Evolutionary conservation across 371 early-diverging fungal species (phyloP).

Genomic region (Thermomucor indicae-seudaticae): DNA sequence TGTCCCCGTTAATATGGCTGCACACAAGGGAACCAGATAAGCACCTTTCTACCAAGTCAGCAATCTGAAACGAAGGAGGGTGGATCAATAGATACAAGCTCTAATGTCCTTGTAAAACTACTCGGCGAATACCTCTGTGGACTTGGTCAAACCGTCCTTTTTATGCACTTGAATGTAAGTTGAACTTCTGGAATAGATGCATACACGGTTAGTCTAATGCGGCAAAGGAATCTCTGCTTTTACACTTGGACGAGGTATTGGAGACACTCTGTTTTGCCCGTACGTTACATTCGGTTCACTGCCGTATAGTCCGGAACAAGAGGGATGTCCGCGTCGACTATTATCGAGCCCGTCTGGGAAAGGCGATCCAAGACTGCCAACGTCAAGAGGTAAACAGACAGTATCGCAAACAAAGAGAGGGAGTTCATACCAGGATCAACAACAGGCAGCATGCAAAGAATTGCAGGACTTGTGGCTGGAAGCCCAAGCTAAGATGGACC

Average conservation of each 20-base stretch:
- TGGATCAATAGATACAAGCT: not conserved
- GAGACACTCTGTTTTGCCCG: slow-evolving; percentile 6
- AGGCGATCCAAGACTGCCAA: not conserved
- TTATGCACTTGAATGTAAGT: slow-evolving; percentile 12
- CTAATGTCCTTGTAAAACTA: slow-evolving; percentile 2
- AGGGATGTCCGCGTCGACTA: slow-evolving; percentile 7
- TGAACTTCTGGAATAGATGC: not conserved
- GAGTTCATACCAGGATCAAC: too few relatives aligned
- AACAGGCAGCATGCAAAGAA: too few relatives aligned
- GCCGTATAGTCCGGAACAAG: slow-evolving; percentile 2
- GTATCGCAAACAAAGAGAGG: too few relatives aligned
- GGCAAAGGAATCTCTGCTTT: not conserved
- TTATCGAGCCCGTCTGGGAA: not conserved
- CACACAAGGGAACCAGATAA: not conserved
- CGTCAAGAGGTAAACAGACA: not conserved
- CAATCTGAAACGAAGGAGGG: not conserved
- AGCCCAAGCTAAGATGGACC: too few relatives aligned
- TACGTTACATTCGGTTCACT: slow-evolving; percentile 3
- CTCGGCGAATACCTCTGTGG: slow-evolving; percentile 6
- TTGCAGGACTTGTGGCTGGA: too few relatives aligned
- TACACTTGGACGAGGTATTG: slow-evolving; percentile 4
- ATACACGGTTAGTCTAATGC: not conserved
- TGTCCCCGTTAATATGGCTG: not conserved
- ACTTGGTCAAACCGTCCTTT: slow-evolving; percentile 2
- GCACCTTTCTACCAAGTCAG: not conserved